Conservation (phyloP, 441 rosid species). For the Flueggea neowawraea region DNA sequence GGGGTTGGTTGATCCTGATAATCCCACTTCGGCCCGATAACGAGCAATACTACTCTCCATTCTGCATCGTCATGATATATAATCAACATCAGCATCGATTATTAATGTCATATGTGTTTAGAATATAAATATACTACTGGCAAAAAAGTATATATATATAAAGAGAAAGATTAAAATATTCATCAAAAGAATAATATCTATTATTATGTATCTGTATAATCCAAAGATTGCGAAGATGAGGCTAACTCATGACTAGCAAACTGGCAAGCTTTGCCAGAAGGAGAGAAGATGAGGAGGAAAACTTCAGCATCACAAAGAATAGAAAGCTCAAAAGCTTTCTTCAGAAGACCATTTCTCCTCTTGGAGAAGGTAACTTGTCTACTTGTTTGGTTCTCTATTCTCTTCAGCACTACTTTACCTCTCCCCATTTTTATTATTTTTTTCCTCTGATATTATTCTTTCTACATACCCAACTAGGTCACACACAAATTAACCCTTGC, state of each 20-base stretch:
- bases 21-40: slow-evolving; percentile 41
- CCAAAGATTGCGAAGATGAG: neutral
- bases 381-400: slow-evolving; percentile 55
- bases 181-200: neutral
- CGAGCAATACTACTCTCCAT: slow-evolving; percentile 36
- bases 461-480: neutral
- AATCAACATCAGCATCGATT: no score
- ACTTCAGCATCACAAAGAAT: slow-evolving; percentile 71
- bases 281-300: slow-evolving; percentile 55
- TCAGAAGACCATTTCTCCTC: slow-evolving; percentile 50
- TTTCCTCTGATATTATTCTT: neutral
- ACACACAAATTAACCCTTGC: neutral
- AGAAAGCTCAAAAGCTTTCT: slow-evolving; percentile 66
- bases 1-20: slow-evolving; percentile 22
- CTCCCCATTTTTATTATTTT: slow-evolving; percentile 40
- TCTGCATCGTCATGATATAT: slow-evolving; percentile 17
- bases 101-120: no score
- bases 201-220: no score
- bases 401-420: slow-evolving; percentile 58
- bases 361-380: slow-evolving; percentile 73
- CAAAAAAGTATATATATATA: no score
- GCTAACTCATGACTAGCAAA: slow-evolving; percentile 53
- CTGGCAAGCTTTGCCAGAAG: slow-evolving; percentile 53
- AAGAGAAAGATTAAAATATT: no score
- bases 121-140: no score